These are phyloP conservation scores for Phyllostachys edulis DNA, from an alignment of 176 grass and related monocot genomes.

Conservation along the genomic window DNA sequence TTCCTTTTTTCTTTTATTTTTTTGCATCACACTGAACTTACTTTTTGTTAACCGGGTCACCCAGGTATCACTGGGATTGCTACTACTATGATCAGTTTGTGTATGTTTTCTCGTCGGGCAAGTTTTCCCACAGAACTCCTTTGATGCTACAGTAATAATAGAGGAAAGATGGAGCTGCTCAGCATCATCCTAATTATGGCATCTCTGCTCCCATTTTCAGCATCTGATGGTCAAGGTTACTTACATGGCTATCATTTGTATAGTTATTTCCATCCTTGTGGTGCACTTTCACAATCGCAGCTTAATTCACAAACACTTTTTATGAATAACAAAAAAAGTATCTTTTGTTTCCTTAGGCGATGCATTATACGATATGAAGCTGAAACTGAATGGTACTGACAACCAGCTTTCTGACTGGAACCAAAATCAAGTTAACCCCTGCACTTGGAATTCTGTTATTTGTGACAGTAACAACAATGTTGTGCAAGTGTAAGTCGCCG, in stretches of 20 bases:
- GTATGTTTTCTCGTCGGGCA: constrained; percentile 2
- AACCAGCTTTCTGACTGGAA: constrained; percentile 82
- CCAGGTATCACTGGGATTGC: not conserved
- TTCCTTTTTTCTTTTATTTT: not conserved
- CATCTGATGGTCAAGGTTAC: constrained; percentile 65
- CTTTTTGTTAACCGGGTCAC: not conserved
- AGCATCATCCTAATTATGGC: constrained; percentile 37
- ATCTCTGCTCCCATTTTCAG: constrained; percentile 37
- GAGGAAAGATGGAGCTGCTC: constrained; percentile 51
- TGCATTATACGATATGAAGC: constrained; percentile 68
- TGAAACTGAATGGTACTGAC: constrained; percentile 58
- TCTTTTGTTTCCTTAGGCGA: constrained; percentile 42
- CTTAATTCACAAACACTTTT: not conserved
- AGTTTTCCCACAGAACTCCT: not conserved
- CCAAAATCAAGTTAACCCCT: constrained; percentile 80
- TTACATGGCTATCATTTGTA: not conserved
- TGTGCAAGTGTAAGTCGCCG: constrained; percentile 76
- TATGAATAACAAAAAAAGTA: constrained; percentile 21
- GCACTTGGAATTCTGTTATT: constrained; percentile 87
- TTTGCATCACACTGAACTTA: constrained; percentile 1
- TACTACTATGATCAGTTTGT: constrained; percentile 1
- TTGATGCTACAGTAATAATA: not conserved
- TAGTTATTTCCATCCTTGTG: not conserved
- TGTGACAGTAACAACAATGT: constrained; percentile 79
- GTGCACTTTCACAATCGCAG: not conserved